Evolutionary conservation across 495 filamentous ascomycete genomes (phyloP).

Genomic region (Symbiotaphrina buchneri): DNA sequence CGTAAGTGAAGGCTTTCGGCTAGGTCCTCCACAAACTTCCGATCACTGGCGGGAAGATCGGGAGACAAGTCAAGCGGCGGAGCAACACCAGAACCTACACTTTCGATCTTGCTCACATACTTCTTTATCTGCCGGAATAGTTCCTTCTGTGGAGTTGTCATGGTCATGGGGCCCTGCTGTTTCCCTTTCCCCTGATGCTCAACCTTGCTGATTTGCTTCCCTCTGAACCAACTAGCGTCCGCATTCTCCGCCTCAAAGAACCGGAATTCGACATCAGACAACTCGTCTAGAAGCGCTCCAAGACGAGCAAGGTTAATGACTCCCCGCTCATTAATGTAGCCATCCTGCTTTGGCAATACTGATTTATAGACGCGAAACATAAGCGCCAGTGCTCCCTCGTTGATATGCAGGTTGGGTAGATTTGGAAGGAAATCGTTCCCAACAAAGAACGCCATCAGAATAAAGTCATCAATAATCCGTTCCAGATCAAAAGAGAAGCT

Average conservation of each 20-base stretch:
- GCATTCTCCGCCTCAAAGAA: conserved; percentile 79
- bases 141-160: conserved; percentile 62
- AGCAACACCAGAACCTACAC: conserved; percentile 11
- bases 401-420: conserved; percentile 90
- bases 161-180: conserved; percentile 37
- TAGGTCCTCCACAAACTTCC: conserved; percentile 77
- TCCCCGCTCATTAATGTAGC: conserved; percentile 92
- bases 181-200: conserved; percentile 37
- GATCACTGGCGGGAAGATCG: conserved; percentile 60
- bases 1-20: conserved; percentile 60
- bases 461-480: conserved; percentile 94
- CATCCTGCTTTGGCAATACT: conserved; percentile 65
- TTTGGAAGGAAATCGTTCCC: conserved; percentile 99
- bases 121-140: conserved; percentile 65
- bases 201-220: conserved; percentile 44
- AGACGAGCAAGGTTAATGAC: conserved; percentile 71
- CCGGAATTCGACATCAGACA: conserved; percentile 66
- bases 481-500: conserved; percentile 82
- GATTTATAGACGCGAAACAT: conserved; percentile 97
- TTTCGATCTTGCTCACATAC: conserved; percentile 43
- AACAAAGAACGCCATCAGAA: conserved; percentile 98
- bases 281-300: conserved; percentile 54
- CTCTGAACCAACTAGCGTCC: conserved; percentile 79
- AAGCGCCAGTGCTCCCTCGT: conserved; percentile 82
- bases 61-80: conserved; percentile 43